Percentiles rank a stretch among this genome's conserved stretches.
phyloP scores from a whole-genome alignment of 441 rosid species.

The Macaranga tanarius region DNA sequence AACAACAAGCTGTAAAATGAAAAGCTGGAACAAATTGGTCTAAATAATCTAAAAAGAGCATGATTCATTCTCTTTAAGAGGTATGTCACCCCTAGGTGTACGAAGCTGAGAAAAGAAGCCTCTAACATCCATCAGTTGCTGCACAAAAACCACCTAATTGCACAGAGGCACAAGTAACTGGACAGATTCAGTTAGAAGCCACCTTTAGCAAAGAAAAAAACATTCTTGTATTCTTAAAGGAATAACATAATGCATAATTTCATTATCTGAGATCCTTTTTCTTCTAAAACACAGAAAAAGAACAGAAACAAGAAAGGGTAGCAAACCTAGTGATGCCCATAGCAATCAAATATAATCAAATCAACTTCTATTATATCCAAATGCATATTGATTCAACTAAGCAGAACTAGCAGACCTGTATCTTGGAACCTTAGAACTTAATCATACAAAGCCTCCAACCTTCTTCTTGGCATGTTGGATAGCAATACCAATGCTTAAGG shows the following conservation, averaged over 20 bases:
- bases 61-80: background rate
- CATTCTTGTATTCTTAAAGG: background rate
- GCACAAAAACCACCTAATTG: background rate
- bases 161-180: background rate
- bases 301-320: background rate
- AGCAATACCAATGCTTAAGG: background rate
- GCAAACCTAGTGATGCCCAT: background rate
- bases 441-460: background rate
- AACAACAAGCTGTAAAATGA: background rate
- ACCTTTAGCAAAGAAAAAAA: slow-evolving; percentile 4
- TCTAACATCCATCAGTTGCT: background rate
- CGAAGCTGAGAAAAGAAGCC: background rate
- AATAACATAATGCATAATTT: background rate
- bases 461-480: background rate
- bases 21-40: background rate
- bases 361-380: background rate
- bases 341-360: background rate
- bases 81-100: background rate
- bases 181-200: background rate
- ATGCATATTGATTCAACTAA: background rate
- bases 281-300: background rate
- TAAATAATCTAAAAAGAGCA: background rate
- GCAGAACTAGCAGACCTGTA: background rate
- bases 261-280: background rate
- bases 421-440: background rate